Conservation (phyloP, 1,139 yeast species). For the Saccharomyces hybrid region DNA sequence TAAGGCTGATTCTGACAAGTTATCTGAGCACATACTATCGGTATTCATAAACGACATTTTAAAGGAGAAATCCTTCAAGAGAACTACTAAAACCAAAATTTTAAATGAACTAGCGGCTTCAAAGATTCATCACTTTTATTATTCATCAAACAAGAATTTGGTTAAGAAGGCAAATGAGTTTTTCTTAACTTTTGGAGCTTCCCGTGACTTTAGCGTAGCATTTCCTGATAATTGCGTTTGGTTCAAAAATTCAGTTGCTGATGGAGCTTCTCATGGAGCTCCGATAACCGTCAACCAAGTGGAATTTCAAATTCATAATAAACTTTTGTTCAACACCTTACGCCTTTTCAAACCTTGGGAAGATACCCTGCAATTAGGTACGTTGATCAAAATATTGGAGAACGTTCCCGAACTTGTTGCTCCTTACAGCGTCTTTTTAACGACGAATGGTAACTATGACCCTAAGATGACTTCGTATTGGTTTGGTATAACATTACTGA, state of each 20-base stretch:
- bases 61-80: slow-evolving; percentile 54
- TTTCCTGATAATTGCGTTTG: slow-evolving; percentile 57
- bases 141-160: slow-evolving; percentile 34
- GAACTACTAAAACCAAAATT: slow-evolving; percentile 64
- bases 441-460: slow-evolving; percentile 55
- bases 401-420: slow-evolving; percentile 64
- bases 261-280: slow-evolving; percentile 19
- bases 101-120: slow-evolving; percentile 71
- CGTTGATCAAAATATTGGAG: slow-evolving; percentile 46
- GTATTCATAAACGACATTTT: slow-evolving; percentile 48
- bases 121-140: slow-evolving; percentile 49
- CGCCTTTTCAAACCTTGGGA: slow-evolving; percentile 77
- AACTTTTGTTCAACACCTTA: slow-evolving; percentile 54
- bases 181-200: slow-evolving; percentile 44
- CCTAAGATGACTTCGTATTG: slow-evolving; percentile 75
- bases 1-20: slow-evolving; percentile 46
- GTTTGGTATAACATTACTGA: slow-evolving; percentile 63
- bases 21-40: slow-evolving; percentile 38
- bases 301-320: slow-evolving; percentile 55
- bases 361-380: slow-evolving; percentile 51
- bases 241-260: slow-evolving; percentile 33
- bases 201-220: slow-evolving; percentile 51
- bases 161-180: slow-evolving; percentile 41
- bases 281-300: slow-evolving; percentile 38
- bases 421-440: slow-evolving; percentile 56